Percentiles rank a stretch among this genome's conserved stretches.
Evolutionary conservation across 768 basidiomycete species (phyloP).

Genomic region (Suillus sp.): DNA sequence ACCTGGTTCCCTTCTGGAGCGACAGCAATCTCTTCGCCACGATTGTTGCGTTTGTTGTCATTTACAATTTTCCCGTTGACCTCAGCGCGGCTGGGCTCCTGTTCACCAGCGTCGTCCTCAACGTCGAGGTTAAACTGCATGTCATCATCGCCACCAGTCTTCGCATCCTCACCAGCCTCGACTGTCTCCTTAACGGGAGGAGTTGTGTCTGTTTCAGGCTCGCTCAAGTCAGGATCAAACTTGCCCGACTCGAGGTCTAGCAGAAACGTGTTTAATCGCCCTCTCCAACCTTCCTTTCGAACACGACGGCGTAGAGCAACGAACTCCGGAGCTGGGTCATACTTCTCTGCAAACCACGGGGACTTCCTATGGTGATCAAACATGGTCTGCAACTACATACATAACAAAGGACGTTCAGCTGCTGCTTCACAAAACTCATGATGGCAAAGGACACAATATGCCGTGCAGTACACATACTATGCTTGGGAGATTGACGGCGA

Average conservation of each 20-base stretch:
- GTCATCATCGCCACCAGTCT: constrained; percentile 63
- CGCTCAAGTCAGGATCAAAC: constrained; percentile 76
- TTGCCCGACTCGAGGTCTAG: constrained; percentile 82
- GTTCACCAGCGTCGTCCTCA: constrained; percentile 71
- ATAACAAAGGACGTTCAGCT: constrained; percentile 35
- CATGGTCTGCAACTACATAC: constrained; percentile 88
- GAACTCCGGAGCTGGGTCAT: constrained; percentile 77
- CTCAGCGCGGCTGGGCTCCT: constrained; percentile 56
- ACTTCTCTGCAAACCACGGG: constrained; percentile 97
- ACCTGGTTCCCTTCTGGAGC: constrained; percentile 84
- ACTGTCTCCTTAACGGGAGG: constrained; percentile 56
- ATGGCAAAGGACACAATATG: constrained; percentile 23
- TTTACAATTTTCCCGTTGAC: constrained; percentile 54
- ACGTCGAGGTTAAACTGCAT: constrained; percentile 72
- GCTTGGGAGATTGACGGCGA: constrained; percentile 24
- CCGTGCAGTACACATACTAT: constrained; percentile 20
- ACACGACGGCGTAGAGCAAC: constrained; percentile 74
- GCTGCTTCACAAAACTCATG: constrained; percentile 13
- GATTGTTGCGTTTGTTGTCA: constrained; percentile 52
- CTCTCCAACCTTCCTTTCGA: constrained; percentile 84
- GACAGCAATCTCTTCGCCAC: constrained; percentile 72
- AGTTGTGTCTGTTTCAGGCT: constrained; percentile 53
- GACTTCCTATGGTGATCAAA: constrained; percentile 94
- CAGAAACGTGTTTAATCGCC: constrained; percentile 70
- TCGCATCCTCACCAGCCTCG: constrained; percentile 53